Percentiles rank a stretch among this genome's conserved stretches.
Conservation (phyloP, 176 grass and related monocot species). For the Ensete glaucum region DNA sequence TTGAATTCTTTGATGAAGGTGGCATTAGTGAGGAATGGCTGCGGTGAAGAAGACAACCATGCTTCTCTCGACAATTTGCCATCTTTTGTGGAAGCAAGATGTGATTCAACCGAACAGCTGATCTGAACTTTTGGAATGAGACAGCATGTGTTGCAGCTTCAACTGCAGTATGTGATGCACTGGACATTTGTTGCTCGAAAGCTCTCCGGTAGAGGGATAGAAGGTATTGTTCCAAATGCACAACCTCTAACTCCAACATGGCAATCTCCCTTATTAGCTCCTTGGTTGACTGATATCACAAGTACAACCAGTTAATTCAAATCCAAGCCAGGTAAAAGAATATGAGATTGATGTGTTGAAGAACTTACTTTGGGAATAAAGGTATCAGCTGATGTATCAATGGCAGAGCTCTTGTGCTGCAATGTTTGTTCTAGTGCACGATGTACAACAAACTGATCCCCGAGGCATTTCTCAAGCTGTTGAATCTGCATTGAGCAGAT, state of each 20-base stretch:
- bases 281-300: constrained; percentile 54
- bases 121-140: constrained; percentile 34
- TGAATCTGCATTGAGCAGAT: constrained; percentile 48
- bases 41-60: constrained; percentile 21
- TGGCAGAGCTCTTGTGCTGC: constrained; percentile 37
- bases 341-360: neutral
- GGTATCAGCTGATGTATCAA: constrained; percentile 31
- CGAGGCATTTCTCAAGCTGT: constrained; percentile 63
- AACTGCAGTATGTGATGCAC: constrained; percentile 17
- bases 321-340: neutral
- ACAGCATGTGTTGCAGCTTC: constrained; percentile 23
- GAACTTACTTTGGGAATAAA: constrained; percentile 57
- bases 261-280: constrained; percentile 82
- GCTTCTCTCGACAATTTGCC: constrained; percentile 26
- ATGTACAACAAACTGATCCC: constrained; percentile 65
- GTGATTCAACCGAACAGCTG: constrained; percentile 30
- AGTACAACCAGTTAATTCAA: neutral
- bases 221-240: constrained; percentile 85
- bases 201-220: constrained; percentile 64
- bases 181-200: constrained; percentile 52
- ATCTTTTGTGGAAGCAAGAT: constrained; percentile 41
- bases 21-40: constrained; percentile 82
- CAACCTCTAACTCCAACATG: constrained; percentile 85
- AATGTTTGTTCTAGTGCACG: constrained; percentile 66
- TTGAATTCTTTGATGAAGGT: constrained; percentile 54